Base-by-base conservation (phyloP, 768 basidiomycete genomes). In the Sporobolomyces phaffii region DNA sequence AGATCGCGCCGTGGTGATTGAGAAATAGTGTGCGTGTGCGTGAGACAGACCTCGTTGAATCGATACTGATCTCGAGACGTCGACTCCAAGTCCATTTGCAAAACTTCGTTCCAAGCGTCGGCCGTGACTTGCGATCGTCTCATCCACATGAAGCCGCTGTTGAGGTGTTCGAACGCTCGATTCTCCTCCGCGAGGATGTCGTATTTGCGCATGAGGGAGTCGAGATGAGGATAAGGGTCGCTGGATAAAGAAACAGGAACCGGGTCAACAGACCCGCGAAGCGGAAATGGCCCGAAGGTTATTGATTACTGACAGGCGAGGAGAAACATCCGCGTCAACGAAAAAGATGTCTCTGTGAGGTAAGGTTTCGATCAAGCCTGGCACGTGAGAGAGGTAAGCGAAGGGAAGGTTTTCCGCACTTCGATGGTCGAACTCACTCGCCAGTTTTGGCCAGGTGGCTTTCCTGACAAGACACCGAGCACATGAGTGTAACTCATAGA, bases 381-480 rank as follows among this genome's bases (percentile, higher is more conserved):
- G 14, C 4, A n/a, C n/a, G n/a, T 29, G 31, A 60, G n/a, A n/a
- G 28, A 60, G 33, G 29, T 10, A 53, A 33, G 26, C 5, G 47
- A 10, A 28, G 13, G 24, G 20, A 9, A 4, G 2, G 22, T 14
- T 20, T 22, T 2, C 0, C 31, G 10, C 1, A 17, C 5, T n/a
- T n/a, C n/a, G 24, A 20, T 20, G 20, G 13, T 5, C 1, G 40
- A 51, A 49, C 51, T 53, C 28, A 54, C 65, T 60, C 14, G 68
- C 68, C 9, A 69, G 29, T 14, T 69, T 69, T 20, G 68, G 68
- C 68, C 68, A 69, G 0, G 68, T 69, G 22, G 68, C 58, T 24
- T 44, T 47, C 33, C 61, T 59, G 33, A n/a, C n/a, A n/a, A n/a
- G 22, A 41, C 15, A 5, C 13, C 13, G 22, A 3, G n/a, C n/a